Evolutionary conservation across 2,329 filamentous ascomycete species (phyloP), one percentile per base, ranked within the genome.

Genomic region (Paecilomyces variotii): DNA sequence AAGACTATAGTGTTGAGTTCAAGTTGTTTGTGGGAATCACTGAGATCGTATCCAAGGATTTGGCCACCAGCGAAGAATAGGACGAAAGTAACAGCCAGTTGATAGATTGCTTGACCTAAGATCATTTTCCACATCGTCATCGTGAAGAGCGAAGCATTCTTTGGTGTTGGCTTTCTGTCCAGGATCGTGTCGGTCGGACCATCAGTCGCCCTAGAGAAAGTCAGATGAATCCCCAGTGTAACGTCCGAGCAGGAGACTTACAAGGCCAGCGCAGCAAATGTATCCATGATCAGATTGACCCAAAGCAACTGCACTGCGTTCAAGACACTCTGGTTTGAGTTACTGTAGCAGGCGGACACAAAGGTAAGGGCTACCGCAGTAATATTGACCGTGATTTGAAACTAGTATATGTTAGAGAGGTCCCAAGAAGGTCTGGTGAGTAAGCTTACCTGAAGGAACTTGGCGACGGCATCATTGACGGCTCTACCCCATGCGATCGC

Each of bases 91-190:
- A 87, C 84, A 3, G 80, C 80, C 0, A 97, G 84, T 73, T 97
- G 92, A 74, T 94, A 97, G 59, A 96, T 81, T 1, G 91, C 86
- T 73, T 97, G 91, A 2, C 92, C 93, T 52, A 96, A 82, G 62
- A 97, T 97, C 93, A 97, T 97, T 81, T 97, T 97, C 93, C 93
- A 96, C 93, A 97, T 97, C 19, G 88, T 92, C 34, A 88, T 79
- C 1, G 91, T 95, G 66, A 97, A 94, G 4, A 93, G 79, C 1
- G 87, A 81, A 5, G 87, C 87, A 30, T 84, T 87, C 69, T 91
- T 91, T 2, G 86, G 82, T 59, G 90, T 85, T 0, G 90, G 90
- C 73, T 90, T 91, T 58, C 91, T 85, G 65, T 96, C 80, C 55
- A 96, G 78, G 27, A 96, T 87, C 64, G 85, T 88, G 56, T 89